These are phyloP conservation scores for Globisporangium mamillatum DNA, from an alignment of 352 stramenopile species.

Conservation along the genomic window DNA sequence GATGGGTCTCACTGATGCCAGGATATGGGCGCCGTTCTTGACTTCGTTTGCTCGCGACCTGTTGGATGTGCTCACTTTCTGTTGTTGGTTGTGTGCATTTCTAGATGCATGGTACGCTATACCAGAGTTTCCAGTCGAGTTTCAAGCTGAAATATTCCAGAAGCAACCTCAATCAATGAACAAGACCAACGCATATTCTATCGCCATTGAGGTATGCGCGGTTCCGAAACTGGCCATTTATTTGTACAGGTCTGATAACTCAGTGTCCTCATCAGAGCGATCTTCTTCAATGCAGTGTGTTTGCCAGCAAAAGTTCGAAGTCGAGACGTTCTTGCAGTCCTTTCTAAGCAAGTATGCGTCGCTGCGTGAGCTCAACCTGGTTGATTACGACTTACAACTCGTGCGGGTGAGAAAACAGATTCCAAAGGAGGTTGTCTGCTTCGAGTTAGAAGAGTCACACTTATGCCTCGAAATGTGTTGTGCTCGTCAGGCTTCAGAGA, in stretches of 20 bases:
- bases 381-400: conserved; percentile 63
- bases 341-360: conserved; percentile 46
- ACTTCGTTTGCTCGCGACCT: not conserved
- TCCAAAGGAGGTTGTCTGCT: not conserved
- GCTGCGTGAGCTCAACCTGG: conserved; percentile 37
- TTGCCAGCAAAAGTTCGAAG: conserved; percentile 50
- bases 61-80: not conserved
- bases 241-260: not conserved
- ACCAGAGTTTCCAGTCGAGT: conserved; percentile 39
- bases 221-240: not conserved
- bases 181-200: not conserved
- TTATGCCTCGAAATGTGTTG: not conserved
- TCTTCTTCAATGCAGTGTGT: conserved; percentile 27
- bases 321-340: conserved; percentile 46
- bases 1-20: not conserved
- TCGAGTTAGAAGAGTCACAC: not conserved
- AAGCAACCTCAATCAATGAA: not conserved
- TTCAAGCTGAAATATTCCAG: conserved; percentile 14
- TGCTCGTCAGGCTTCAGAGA: conserved; percentile 19
- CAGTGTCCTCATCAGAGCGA: not conserved
- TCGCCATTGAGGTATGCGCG: conserved; percentile 21
- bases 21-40: not conserved
- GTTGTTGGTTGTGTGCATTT: not conserved
- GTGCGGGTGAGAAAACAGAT: conserved; percentile 31
- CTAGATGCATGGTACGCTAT: conserved; percentile 40